Evolutionary conservation across 2,329 filamentous ascomycete genomes (phyloP).

Genomic region (Venturia effusa): DNA sequence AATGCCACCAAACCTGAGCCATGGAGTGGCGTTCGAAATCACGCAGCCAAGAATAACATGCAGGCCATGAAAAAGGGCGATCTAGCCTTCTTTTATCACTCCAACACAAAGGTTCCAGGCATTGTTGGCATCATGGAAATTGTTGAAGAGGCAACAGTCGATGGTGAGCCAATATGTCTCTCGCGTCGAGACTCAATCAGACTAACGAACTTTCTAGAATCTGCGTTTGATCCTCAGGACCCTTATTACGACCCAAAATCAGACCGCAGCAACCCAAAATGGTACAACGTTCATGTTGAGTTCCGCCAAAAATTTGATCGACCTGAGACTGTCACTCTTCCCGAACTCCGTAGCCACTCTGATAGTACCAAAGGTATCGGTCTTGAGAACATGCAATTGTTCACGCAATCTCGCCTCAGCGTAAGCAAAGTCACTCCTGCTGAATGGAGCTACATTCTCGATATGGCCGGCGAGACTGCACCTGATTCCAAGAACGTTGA

Average conservation of each 20-base stretch:
- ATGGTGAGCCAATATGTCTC: constrained; percentile 44
- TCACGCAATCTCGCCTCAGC: constrained; percentile 73
- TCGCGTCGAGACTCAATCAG: background rate
- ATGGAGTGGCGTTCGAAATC: constrained; percentile 67
- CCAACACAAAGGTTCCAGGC: constrained; percentile 79
- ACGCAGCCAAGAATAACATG: constrained; percentile 72
- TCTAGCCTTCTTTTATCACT: constrained; percentile 94
- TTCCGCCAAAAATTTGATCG: constrained; percentile 69
- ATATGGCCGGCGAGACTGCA: constrained; percentile 29
- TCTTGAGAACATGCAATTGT: constrained; percentile 67
- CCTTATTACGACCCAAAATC: constrained; percentile 80
- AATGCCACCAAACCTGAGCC: constrained; percentile 66
- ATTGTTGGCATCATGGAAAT: constrained; percentile 86
- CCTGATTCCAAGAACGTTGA: background rate
- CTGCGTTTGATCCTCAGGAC: constrained; percentile 58
- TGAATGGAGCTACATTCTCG: constrained; percentile 56
- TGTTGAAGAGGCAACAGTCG: constrained; percentile 70
- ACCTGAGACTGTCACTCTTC: constrained; percentile 53
- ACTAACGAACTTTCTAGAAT: constrained; percentile 34
- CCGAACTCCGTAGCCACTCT: constrained; percentile 57
- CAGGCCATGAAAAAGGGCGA: constrained; percentile 85
- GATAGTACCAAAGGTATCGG: constrained; percentile 35
- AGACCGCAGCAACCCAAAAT: constrained; percentile 58
- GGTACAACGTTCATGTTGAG: constrained; percentile 81
- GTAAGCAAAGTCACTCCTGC: constrained; percentile 55